A percentile compares a stretch with the other conserved stretches of the same genome.
Conservation (phyloP, 2,329 filamentous ascomycete species). For the Botrytis fabae region DNA sequence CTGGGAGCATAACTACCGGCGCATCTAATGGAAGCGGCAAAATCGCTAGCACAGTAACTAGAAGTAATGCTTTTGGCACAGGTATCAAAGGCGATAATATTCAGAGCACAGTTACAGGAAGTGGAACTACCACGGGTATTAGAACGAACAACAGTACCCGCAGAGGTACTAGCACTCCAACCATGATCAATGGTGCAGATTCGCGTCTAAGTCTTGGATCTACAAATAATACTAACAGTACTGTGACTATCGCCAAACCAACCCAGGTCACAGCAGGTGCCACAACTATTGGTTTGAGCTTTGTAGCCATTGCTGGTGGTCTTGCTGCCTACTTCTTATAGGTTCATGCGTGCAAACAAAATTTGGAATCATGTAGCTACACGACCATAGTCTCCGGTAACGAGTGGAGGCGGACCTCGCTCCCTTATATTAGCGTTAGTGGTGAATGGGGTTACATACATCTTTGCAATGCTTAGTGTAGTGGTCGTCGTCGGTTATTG, state of each 20-base stretch:
- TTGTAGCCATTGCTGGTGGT: constrained; percentile 30
- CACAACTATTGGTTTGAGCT: constrained; percentile 27
- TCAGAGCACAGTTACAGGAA: too few species aligned
- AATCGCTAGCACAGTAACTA: too few species aligned
- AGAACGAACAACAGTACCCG: too few species aligned
- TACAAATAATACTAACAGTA: not conserved
- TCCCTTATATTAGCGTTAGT: not conserved
- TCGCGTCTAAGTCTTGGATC: not conserved
- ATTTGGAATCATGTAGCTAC: not conserved
- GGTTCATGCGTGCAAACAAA: not conserved
- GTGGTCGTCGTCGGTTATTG: not conserved
- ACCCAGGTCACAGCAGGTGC: constrained; percentile 20
- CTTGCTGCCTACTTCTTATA: constrained; percentile 31
- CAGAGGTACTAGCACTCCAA: too few species aligned
- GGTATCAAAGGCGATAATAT: too few species aligned
- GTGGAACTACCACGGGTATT: too few species aligned
- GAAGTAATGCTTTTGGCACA: too few species aligned
- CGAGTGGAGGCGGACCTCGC: not conserved
- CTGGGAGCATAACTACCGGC: too few species aligned
- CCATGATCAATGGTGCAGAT: too few species aligned
- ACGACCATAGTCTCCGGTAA: not conserved
- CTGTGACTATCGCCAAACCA: constrained; percentile 16
- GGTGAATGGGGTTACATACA: not conserved
- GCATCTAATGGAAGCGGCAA: too few species aligned
- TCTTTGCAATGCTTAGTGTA: too few species aligned